These are phyloP conservation scores for Knoxia roxburghii DNA, from an alignment of 257 asterid genomes.

Conservation along the genomic window DNA sequence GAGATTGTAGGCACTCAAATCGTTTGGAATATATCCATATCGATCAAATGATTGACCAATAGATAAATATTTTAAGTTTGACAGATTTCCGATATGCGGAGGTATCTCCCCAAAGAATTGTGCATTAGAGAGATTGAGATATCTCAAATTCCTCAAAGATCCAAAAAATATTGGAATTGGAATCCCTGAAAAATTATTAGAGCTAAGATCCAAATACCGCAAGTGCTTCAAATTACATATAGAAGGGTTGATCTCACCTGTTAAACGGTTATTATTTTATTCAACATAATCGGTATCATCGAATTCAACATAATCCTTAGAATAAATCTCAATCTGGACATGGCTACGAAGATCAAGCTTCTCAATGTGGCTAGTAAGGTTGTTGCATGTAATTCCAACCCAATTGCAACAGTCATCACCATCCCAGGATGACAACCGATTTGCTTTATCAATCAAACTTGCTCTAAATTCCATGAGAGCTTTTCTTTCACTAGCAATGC, in stretches of 20 bases:
- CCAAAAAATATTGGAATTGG: conserved; percentile 23
- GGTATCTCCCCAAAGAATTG: conserved; percentile 24
- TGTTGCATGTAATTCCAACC: conserved; percentile 10
- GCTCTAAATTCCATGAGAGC: neutral
- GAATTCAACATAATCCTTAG: neutral
- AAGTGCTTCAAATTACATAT: conserved; percentile 12
- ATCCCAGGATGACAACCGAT: conserved; percentile 1
- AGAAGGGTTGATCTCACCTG: conserved; percentile 24
- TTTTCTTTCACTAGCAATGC: neutral
- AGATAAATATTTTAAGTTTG: conserved; percentile 10
- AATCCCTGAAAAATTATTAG: conserved; percentile 15
- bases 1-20: conserved; percentile 12
- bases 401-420: neutral
- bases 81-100: conserved; percentile 23
- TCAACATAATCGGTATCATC: neutral
- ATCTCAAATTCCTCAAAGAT: conserved; percentile 17
- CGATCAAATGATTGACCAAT: neutral
- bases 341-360: conserved; percentile 16
- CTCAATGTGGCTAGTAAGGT: conserved; percentile 11
- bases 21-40: too few relatives aligned
- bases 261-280: neutral
- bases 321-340: neutral
- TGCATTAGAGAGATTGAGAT: conserved; percentile 24
- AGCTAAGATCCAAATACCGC: conserved; percentile 27
- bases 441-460: neutral